Percentiles rank a stretch among this genome's conserved stretches.
Evolutionary conservation across 2,329 filamentous ascomycete species (phyloP).

Genomic region (Aureobasidium sp.): DNA sequence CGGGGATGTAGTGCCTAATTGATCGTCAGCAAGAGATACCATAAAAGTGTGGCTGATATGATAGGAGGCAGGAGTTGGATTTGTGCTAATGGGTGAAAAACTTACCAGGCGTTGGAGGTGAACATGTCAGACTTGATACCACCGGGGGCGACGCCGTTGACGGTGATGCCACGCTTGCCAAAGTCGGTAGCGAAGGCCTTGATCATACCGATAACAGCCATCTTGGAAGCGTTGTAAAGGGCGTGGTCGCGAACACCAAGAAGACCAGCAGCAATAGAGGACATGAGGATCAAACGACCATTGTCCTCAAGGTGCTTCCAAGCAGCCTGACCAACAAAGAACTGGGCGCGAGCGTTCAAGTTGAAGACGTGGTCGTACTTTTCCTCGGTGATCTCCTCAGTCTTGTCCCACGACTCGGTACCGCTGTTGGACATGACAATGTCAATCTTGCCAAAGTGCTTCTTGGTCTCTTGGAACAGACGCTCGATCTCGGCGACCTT

Average conservation of each 20-base stretch:
- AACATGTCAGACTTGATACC: constrained; percentile 76
- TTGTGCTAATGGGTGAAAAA: neutral
- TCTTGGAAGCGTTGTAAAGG: constrained; percentile 65
- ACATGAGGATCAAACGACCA: constrained; percentile 69
- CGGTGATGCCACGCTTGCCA: constrained; percentile 60
- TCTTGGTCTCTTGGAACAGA: constrained; percentile 42
- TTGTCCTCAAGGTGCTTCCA: constrained; percentile 64
- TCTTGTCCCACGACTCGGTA: constrained; percentile 61
- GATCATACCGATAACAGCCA: constrained; percentile 65
- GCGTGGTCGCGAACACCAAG: constrained; percentile 64
- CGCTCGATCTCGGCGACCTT: constrained; percentile 52
- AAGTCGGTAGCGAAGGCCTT: constrained; percentile 67
- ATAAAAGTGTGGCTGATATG: neutral
- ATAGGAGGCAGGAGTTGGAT: neutral
- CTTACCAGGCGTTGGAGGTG: constrained; percentile 26
- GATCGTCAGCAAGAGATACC: neutral
- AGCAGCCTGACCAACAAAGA: constrained; percentile 70
- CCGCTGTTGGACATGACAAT: constrained; percentile 51
- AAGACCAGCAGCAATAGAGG: constrained; percentile 60
- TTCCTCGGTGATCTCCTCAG: constrained; percentile 61
- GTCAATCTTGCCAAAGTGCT: constrained; percentile 37
- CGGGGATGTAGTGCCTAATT: constrained; percentile 39
- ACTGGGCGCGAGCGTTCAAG: constrained; percentile 63
- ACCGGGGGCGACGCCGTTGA: constrained; percentile 66
- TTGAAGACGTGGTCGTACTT: constrained; percentile 66